Evolutionary conservation across 306 rosid species (phyloP), one percentile per base, ranked within the genome.

Genomic region (Ormosia emarginata): DNA sequence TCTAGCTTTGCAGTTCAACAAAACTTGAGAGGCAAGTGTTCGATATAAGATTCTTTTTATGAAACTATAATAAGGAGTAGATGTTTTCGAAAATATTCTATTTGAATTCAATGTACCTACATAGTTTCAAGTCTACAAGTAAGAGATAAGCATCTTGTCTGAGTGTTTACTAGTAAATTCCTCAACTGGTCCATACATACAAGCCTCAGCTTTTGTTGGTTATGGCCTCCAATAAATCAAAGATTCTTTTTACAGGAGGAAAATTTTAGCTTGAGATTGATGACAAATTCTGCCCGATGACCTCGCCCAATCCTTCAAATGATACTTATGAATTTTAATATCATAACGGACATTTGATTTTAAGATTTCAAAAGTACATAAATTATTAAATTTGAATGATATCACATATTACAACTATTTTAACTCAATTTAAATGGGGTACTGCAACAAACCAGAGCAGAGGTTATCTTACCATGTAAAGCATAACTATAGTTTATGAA

Each of bases 401-500:
- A 56, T 65, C 33, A 47, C 15, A 57, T 77, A 49, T 34, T 47
- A 44, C 50, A 82, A 18, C 34, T 41, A 74, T 12, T 53, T 40
- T 39, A 80, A 59, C 64, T 44, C 41, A 36, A 56, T 13, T 61
- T 34, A 57, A 86, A 41, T 63, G 15, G 41, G 17, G 57, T 69
- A 34, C 43, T 50, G 76, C 64, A 47, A 75, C 88, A 76, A 74
- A 61, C 72, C 15, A 37, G 34, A 62, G 57, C 64, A 73, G 40
- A 80, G 50, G 66, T 49, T 58, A 62, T 15, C 13, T 34, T 64
- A 61, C 44, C 47, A 52, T 49, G 62, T 56, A 56, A 72, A 66
- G 14, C 44, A 58, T 24, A 36, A 77, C 34, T 69, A n/a, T 24
- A 50, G 74, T 50, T 62, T 78, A 82, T 74, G 66, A 79, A 79